Evolutionary conservation across 2,329 filamentous ascomycete species (phyloP), one percentile per base, ranked within the genome.

Genomic region (Alternaria sp.): DNA sequence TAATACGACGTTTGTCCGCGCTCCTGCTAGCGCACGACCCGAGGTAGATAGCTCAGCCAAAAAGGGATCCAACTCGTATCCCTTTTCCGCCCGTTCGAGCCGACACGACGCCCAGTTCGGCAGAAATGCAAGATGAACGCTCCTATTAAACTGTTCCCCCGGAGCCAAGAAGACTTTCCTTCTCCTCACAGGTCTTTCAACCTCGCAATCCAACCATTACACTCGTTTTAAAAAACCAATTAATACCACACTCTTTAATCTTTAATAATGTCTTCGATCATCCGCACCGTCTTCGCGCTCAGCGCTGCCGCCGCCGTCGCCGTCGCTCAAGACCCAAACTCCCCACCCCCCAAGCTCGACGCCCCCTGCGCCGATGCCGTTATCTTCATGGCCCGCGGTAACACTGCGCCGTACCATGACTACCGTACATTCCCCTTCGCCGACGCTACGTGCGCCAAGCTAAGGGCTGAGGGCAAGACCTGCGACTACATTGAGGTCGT

Each of bases 241-340:
- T 62, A 62, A 61, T 65, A 69, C 61, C 59, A 67, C 67, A 63
- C 43, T 69, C 63, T 62, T 68, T 71, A 71, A 72, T 68, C 45
- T 26, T 66, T 69, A 69, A 75, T 74, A 69, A 72, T 73, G 67
- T 70, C 68, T 62, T 70, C 68, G 57, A 70, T 68, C 61, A 66
- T 67, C 52, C 66, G 71, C 64, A 71, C 65, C 63, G 53, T 64
- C 58, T 60, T 73, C 58, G 62, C 65, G 62, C 63, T 69, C 61
- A 70, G 67, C 66, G 67, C 68, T 61, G 55, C 74, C 63, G 63
- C 69, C 50, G 67, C 67, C 54, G 63, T 70, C 69, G 71, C 70
- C 55, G 63, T 69, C 57, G 79, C 73, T 57, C 79, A 81, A 73
- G 62, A 65, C 61, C 66, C 66, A 70, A 54, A 36, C 32, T 36